Percentiles rank a stretch among this genome's conserved stretches.
phyloP scores from a whole-genome alignment of 345 rosid genomes.

The Heritiera littoralis region DNA sequence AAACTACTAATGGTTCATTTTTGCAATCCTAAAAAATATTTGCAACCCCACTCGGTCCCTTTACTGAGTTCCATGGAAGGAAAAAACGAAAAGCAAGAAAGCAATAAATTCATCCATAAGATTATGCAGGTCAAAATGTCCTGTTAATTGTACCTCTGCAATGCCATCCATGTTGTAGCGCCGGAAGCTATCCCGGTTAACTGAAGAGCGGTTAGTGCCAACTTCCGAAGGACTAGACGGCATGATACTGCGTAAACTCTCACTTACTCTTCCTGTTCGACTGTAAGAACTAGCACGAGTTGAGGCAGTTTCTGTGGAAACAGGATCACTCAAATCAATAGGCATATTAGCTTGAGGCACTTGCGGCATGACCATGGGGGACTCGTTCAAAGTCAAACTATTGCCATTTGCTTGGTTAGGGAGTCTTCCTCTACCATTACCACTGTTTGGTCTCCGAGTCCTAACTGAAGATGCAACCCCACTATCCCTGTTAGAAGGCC shows the following conservation, averaged over 20 bases:
- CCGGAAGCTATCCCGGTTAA: conserved; percentile 53
- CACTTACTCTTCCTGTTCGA: conserved; percentile 39
- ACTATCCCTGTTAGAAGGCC: conserved; percentile 44
- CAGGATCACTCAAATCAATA: conserved; percentile 46
- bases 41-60: neutral
- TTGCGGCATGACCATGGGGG: conserved; percentile 39
- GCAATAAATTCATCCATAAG: neutral
- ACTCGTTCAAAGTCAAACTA: conserved; percentile 35
- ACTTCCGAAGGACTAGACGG: conserved; percentile 61
- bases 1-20: neutral
- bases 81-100: neutral
- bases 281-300: conserved; percentile 30
- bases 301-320: conserved; percentile 38
- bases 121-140: neutral
- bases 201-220: conserved; percentile 43
- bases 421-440: conserved; percentile 44
- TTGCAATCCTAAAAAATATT: neutral
- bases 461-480: conserved; percentile 46
- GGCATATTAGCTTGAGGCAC: conserved; percentile 45
- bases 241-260: conserved; percentile 40
- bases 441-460: conserved; percentile 49
- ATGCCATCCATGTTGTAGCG: conserved; percentile 75
- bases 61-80: neutral
- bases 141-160: conserved; percentile 64
- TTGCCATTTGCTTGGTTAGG: conserved; percentile 47